phyloP scores from a whole-genome alignment of 225 moss, liverwort and hornwort species.

The Bryoerythrophyllum caledonicum region DNA sequence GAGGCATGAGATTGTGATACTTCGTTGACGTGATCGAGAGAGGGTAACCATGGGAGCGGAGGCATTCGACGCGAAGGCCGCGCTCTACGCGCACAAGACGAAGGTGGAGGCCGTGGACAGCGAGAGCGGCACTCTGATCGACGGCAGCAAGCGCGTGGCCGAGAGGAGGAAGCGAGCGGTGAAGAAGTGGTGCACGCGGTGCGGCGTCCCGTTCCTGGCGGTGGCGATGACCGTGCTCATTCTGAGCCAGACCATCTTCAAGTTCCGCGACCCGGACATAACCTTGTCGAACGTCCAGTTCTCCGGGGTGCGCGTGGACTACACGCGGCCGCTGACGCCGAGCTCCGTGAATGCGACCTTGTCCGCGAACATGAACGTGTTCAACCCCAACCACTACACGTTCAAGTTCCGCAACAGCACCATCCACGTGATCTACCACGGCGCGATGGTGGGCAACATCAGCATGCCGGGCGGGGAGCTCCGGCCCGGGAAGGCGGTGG shows the following conservation, averaged over 20 bases:
- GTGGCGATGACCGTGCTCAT: conserved; percentile 17
- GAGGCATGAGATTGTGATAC: not conserved
- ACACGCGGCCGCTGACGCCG: conserved; percentile 25
- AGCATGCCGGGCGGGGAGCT: conserved; percentile 57
- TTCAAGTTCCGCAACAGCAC: conserved; percentile 64
- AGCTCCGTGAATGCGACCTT: conserved; percentile 50
- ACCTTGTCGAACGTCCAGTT: conserved; percentile 38
- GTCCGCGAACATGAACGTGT: conserved; percentile 58
- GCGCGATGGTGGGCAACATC: conserved; percentile 51
- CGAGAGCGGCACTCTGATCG: conserved; percentile 16
- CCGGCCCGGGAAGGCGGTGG: conserved; percentile 29
- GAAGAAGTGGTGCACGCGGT: conserved; percentile 29
- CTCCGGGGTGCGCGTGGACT: conserved; percentile 36
- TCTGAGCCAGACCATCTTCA: conserved; percentile 56
- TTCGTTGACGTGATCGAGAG: too few relatives aligned
- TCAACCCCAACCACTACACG: conserved; percentile 58
- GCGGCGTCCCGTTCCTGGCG: conserved; percentile 26
- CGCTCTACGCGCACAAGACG: not conserved
- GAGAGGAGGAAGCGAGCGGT: too few relatives aligned
- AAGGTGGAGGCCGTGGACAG: conserved; percentile 31
- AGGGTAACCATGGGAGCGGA: conserved; percentile 31
- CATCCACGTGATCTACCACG: conserved; percentile 61
- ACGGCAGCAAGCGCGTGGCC: not conserved
- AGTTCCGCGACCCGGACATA: conserved; percentile 59
- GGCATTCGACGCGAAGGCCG: not conserved